Conservation (phyloP, 495 filamentous ascomycete species). For the Aspergillus nanangensis region DNA sequence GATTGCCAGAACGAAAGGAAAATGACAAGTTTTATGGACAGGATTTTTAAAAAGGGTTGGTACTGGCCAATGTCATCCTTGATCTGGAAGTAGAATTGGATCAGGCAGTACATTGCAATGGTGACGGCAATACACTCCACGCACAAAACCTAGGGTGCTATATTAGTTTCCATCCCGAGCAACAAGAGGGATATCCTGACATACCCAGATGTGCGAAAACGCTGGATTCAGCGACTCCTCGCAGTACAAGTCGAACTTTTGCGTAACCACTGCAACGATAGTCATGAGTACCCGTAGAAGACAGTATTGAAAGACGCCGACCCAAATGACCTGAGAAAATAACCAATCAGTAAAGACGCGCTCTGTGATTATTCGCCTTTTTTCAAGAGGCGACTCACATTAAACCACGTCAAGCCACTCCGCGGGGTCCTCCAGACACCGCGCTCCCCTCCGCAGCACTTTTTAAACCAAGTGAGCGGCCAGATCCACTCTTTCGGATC, state of each 20-base stretch:
- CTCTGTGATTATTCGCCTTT: too few species aligned
- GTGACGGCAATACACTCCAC: slow-evolving; percentile 71
- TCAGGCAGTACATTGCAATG: slow-evolving; percentile 88
- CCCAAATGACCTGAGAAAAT: slow-evolving; percentile 66
- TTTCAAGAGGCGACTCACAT: too few species aligned
- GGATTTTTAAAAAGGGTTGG: slow-evolving; percentile 73
- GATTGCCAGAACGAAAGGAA: slow-evolving; percentile 95
- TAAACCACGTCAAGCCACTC: slow-evolving; percentile 92
- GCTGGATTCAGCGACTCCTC: slow-evolving; percentile 70
- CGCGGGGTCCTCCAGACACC: slow-evolving; percentile 69
- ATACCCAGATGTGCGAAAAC: slow-evolving; percentile 82
- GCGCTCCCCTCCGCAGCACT: slow-evolving; percentile 59
- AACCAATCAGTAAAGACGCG: too few species aligned
- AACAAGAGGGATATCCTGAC: too few species aligned
- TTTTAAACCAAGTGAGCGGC: slow-evolving; percentile 62
- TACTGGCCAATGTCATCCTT: slow-evolving; percentile 64
- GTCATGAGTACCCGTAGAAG: slow-evolving; percentile 83
- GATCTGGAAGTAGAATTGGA: slow-evolving; percentile 84
- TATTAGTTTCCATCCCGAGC: too few species aligned
- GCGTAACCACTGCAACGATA: slow-evolving; percentile 68
- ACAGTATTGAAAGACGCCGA: slow-evolving; percentile 86
- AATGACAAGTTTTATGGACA: slow-evolving; percentile 90
- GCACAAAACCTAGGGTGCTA: slow-evolving; percentile 50
- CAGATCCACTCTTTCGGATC: slow-evolving; percentile 68
- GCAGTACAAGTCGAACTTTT: slow-evolving; percentile 69